A percentile compares a stretch with the other conserved stretches of the same genome.
Evolutionary conservation across 225 moss, liverwort and hornwort genomes (phyloP).

Genomic region (Lunularia cruciata): DNA sequence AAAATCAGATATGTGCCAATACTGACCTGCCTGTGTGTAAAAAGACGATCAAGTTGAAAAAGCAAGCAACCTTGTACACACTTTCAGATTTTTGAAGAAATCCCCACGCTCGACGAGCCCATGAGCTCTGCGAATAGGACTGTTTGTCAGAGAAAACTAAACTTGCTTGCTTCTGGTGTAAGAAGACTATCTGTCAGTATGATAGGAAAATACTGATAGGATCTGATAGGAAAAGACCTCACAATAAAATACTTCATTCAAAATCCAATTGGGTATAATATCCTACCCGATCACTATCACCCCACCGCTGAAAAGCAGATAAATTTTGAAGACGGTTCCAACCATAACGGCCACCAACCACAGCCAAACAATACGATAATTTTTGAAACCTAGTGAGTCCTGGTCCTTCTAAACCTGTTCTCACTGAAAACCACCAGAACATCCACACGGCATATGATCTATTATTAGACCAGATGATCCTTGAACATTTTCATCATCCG

Average conservation of each 20-base stretch:
- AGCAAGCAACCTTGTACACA: constrained; percentile 80
- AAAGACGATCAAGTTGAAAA: constrained; percentile 79
- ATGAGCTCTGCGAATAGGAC: constrained; percentile 69
- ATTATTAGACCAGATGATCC: too few relatives aligned
- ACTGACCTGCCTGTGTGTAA: constrained; percentile 83
- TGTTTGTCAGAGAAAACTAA: not conserved
- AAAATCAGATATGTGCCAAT: too few relatives aligned
- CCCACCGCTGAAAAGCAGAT: constrained; percentile 98
- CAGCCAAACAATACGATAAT: constrained; percentile 72
- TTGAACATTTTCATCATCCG: not conserved
- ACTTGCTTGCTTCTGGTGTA: too few relatives aligned
- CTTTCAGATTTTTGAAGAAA: constrained; percentile 80
- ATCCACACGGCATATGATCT: not conserved
- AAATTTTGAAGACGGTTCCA: constrained; percentile 93
- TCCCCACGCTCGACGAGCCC: constrained; percentile 85
- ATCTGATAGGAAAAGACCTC: too few relatives aligned
- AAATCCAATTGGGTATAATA: too few relatives aligned
- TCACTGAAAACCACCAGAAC: constrained; percentile 50
- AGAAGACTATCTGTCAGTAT: too few relatives aligned
- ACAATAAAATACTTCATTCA: too few relatives aligned
- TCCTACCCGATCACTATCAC: constrained; percentile 77
- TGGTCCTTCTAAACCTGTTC: constrained; percentile 85
- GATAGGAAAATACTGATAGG: too few relatives aligned
- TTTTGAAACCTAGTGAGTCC: constrained; percentile 88
- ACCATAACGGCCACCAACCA: constrained; percentile 91